Percentiles rank a stretch among this genome's conserved stretches.
phyloP scores from a whole-genome alignment of 352 stramenopile genomes.

The Globisporangium camurandrum region DNA sequence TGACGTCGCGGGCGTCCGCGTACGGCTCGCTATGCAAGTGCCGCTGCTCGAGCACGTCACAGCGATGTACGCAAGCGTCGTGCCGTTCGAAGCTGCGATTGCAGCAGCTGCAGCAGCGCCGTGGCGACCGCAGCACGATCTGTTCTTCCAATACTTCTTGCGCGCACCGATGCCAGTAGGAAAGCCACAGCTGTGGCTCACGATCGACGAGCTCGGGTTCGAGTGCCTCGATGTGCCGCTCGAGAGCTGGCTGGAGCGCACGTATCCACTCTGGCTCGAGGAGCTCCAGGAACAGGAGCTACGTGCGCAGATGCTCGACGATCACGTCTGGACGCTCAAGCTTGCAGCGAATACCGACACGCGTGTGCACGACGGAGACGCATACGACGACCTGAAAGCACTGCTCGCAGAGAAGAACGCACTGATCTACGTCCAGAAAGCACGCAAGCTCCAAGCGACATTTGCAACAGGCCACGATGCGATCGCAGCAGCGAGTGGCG shows the following conservation, averaged over 20 bases:
- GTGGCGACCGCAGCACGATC: constrained; percentile 57
- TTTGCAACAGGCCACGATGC: not conserved
- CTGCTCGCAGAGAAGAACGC: constrained; percentile 50
- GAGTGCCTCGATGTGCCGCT: constrained; percentile 43
- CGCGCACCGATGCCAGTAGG: constrained; percentile 22
- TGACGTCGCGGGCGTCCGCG: constrained; percentile 30
- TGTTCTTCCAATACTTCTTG: constrained; percentile 65
- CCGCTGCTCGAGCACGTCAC: constrained; percentile 22
- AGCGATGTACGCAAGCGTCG: constrained; percentile 21
- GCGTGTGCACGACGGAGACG: constrained; percentile 25
- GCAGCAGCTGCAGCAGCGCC: constrained; percentile 14
- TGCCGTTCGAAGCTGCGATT: constrained; percentile 22
- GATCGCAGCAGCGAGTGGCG: constrained; percentile 2
- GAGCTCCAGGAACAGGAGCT: constrained; percentile 60
- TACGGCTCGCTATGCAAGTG: constrained; percentile 29
- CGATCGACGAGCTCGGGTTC: constrained; percentile 30
- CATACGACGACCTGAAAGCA: constrained; percentile 37
- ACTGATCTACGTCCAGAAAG: constrained; percentile 49
- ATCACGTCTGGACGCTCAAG: constrained; percentile 49
- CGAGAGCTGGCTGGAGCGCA: constrained; percentile 59
- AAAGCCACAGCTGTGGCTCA: constrained; percentile 39
- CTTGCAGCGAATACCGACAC: constrained; percentile 47
- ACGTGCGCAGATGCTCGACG: constrained; percentile 45
- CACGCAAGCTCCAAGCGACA: constrained; percentile 24
- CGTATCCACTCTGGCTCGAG: constrained; percentile 70